Conservation (phyloP, 352 stramenopile genomes). For the Globisporangium camurandrum region DNA sequence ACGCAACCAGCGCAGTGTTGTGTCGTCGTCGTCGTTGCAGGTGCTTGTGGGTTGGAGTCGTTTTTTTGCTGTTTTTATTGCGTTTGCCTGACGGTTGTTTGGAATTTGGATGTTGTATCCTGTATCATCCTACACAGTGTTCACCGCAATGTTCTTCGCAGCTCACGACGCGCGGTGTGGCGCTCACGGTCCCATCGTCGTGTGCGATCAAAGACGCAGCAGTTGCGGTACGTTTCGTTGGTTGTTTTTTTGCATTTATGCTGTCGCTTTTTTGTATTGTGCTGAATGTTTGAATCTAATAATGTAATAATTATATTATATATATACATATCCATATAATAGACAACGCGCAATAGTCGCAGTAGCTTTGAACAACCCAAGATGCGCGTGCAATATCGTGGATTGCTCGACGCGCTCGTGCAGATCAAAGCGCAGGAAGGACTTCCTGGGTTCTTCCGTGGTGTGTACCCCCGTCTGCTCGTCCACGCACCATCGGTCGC, state of each 20-base stretch:
- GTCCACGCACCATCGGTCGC: constrained; percentile 96
- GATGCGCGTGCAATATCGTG: constrained; percentile 63
- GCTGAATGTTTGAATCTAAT: too few species aligned
- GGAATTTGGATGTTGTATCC: too few species aligned
- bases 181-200: constrained; percentile 52
- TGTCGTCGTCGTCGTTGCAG: constrained; percentile 18
- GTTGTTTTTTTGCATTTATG: too few species aligned
- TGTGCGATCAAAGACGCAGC: constrained; percentile 41
- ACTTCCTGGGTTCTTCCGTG: constrained; percentile 91
- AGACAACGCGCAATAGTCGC: too few species aligned
- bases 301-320: too few species aligned
- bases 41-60: constrained; percentile 16
- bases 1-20: constrained; percentile 19
- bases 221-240: too few species aligned
- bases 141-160: constrained; percentile 62
- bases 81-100: too few species aligned
- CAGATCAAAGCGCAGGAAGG: constrained; percentile 93
- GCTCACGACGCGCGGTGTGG: constrained; percentile 54
- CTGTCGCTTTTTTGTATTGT: too few species aligned
- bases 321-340: too few species aligned
- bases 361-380: too few species aligned
- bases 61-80: too few species aligned
- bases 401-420: constrained; percentile 62
- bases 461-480: constrained; percentile 90
- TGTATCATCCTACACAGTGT: too few species aligned